Conservation (phyloP, 257 asterid genomes). For the Primulina tabacum region DNA sequence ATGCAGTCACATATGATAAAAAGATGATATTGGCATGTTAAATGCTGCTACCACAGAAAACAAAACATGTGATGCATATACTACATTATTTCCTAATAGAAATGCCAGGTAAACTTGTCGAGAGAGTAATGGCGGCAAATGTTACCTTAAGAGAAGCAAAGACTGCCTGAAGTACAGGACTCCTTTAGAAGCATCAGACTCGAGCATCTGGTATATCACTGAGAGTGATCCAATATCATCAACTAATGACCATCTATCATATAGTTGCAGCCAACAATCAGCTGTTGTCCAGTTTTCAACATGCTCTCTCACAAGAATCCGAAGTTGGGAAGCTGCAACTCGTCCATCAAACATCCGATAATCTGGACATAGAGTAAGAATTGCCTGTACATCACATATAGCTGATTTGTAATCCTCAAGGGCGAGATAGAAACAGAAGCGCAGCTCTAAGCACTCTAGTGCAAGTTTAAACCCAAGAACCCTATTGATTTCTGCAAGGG, state of each 20-base stretch:
- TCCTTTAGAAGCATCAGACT: conserved; percentile 89
- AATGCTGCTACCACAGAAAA: neutral
- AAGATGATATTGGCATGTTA: neutral
- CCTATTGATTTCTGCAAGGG: conserved; percentile 82
- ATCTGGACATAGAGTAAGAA: conserved; percentile 79
- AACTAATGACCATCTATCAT: conserved; percentile 92
- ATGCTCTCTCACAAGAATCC: conserved; percentile 82
- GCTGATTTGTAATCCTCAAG: conserved; percentile 90
- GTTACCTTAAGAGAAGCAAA: conserved; percentile 85
- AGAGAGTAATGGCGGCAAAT: neutral
- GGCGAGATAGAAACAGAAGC: conserved; percentile 81
- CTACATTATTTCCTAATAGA: neutral
- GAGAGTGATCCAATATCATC: conserved; percentile 97
- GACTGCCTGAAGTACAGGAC: conserved; percentile 92
- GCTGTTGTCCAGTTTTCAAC: conserved; percentile 96
- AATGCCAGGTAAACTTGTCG: neutral
- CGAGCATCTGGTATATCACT: conserved; percentile 97
- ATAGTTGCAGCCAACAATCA: conserved; percentile 94
- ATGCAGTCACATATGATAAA: neutral
- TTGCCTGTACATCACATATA: conserved; percentile 83
- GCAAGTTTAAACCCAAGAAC: conserved; percentile 92
- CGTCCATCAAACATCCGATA: conserved; percentile 88
- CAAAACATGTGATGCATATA: neutral
- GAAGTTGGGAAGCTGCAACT: conserved; percentile 80
- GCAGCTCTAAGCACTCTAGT: conserved; percentile 90